A percentile compares a stretch with the other conserved stretches of the same genome.
Evolutionary conservation across 2,329 filamentous ascomycete genomes (phyloP).

Genomic region (Sordariomycetes sp.): DNA sequence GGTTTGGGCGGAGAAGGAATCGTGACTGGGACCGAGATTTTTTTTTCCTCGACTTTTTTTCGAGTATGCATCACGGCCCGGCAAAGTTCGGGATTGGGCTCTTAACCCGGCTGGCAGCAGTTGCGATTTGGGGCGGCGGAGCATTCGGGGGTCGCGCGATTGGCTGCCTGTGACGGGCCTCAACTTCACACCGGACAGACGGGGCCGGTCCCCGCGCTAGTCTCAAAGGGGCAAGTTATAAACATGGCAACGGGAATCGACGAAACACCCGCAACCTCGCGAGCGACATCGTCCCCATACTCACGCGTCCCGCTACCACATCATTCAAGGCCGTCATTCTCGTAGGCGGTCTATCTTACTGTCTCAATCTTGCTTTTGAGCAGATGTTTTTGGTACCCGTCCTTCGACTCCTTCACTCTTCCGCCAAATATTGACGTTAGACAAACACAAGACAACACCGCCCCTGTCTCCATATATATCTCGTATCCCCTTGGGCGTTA

Average conservation of each 20-base stretch:
- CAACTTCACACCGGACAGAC: not conserved
- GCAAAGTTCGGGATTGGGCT: slow-evolving; percentile 1
- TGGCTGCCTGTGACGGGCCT: not conserved
- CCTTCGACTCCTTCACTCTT: not conserved
- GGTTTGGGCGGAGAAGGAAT: not conserved
- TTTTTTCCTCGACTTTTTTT: slow-evolving; percentile 2
- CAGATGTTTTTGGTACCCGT: not conserved
- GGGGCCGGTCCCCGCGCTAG: not conserved
- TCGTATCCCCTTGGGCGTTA: not conserved
- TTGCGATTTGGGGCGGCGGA: not conserved
- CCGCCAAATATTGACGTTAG: too few relatives aligned
- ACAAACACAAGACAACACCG: too few relatives aligned
- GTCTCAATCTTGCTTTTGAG: not conserved
- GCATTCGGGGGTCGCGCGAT: not conserved
- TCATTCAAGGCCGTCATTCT: not conserved
- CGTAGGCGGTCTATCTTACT: not conserved
- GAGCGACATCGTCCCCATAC: not conserved
- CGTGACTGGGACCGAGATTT: not conserved
- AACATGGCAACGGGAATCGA: slow-evolving; percentile 1
- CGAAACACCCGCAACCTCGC: not conserved
- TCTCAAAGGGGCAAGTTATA: not conserved
- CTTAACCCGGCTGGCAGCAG: not conserved
- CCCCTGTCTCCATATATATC: not conserved
- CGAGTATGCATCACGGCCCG: not conserved
- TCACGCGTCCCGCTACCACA: not conserved